A percentile compares a stretch with the other conserved stretches of the same genome.
Conservation (phyloP, 352 stramenopile genomes). For the Pythium pectinolyticum region DNA sequence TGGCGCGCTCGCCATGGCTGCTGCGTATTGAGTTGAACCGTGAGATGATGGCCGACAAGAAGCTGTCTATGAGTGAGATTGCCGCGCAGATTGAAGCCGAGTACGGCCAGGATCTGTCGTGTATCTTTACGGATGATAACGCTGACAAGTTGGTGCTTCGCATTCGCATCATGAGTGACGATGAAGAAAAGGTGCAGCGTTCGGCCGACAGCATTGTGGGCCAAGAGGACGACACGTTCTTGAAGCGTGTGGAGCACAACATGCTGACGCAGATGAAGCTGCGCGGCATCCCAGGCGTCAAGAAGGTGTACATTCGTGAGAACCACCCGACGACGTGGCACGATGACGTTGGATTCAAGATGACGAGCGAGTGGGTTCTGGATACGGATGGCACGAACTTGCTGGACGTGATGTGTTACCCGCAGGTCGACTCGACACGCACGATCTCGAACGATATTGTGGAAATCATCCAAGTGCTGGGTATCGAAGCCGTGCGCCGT, state of each 20-base stretch:
- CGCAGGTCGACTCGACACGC: slow-evolving; percentile 95
- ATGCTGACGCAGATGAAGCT: slow-evolving; percentile 97
- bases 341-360: slow-evolving; percentile 93
- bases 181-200: slow-evolving; percentile 85
- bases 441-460: slow-evolving; percentile 99
- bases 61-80: slow-evolving; percentile 97
- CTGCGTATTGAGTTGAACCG: slow-evolving; percentile 98
- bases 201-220: slow-evolving; percentile 82
- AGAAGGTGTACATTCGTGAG: slow-evolving; percentile 98
- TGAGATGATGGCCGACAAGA: slow-evolving; percentile 97
- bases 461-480: slow-evolving; percentile 97
- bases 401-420: slow-evolving; percentile 95
- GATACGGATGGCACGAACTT: slow-evolving; percentile 99
- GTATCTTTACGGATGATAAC: slow-evolving; percentile 98
- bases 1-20: slow-evolving; percentile 95
- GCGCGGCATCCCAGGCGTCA: slow-evolving; percentile 96
- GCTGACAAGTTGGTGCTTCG: slow-evolving; percentile 96
- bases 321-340: slow-evolving; percentile 95
- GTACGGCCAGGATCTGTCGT: slow-evolving; percentile 95
- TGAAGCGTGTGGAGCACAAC: slow-evolving; percentile 98
- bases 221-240: slow-evolving; percentile 94
- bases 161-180: slow-evolving; percentile 97
- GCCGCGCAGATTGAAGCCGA: slow-evolving; percentile 93
- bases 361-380: slow-evolving; percentile 97
- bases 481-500: slow-evolving; percentile 89